Percentiles rank a stretch among this genome's conserved stretches.
These are phyloP conservation scores for Aquilaria agallochum DNA, from an alignment of 441 rosid genomes.

Conservation along the genomic window DNA sequence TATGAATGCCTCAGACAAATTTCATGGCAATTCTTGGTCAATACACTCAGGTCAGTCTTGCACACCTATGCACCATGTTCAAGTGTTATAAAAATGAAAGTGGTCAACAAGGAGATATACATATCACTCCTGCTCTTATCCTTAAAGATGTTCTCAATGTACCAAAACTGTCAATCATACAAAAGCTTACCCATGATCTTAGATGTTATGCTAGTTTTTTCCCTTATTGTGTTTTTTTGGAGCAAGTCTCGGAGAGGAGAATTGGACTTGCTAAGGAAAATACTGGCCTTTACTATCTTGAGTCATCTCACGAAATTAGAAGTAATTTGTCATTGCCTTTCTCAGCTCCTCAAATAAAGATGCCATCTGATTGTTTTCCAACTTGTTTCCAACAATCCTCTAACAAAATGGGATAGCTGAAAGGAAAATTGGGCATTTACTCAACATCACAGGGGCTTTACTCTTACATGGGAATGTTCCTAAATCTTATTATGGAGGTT, in stretches of 20 bases:
- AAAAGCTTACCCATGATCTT: too few species aligned
- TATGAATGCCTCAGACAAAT: not conserved
- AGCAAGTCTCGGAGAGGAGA: not conserved
- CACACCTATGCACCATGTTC: conserved; percentile 7
- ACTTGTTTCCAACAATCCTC: too few species aligned
- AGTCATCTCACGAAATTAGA: too few species aligned
- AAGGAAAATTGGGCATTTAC: too few species aligned
- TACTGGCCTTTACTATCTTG: too few species aligned
- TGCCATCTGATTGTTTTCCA: not conserved
- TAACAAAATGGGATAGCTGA: too few species aligned
- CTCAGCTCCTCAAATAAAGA: conserved; percentile 4
- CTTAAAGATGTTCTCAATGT: not conserved
- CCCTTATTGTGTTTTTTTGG: not conserved
- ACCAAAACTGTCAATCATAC: not conserved
- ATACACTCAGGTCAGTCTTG: not conserved
- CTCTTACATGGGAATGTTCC: too few species aligned
- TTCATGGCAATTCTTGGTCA: not conserved
- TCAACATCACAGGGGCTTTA: too few species aligned
- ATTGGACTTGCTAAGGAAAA: too few species aligned
- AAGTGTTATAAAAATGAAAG: not conserved
- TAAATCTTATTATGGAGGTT: too few species aligned
- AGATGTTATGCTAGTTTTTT: not conserved
- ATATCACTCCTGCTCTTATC: not conserved
- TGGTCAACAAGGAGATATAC: not conserved
- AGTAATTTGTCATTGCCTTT: too few species aligned